A percentile compares a stretch with the other conserved stretches of the same genome.
Evolutionary conservation across 495 filamentous ascomycete genomes (phyloP).

Genomic region (Penicillium longicatenatum): DNA sequence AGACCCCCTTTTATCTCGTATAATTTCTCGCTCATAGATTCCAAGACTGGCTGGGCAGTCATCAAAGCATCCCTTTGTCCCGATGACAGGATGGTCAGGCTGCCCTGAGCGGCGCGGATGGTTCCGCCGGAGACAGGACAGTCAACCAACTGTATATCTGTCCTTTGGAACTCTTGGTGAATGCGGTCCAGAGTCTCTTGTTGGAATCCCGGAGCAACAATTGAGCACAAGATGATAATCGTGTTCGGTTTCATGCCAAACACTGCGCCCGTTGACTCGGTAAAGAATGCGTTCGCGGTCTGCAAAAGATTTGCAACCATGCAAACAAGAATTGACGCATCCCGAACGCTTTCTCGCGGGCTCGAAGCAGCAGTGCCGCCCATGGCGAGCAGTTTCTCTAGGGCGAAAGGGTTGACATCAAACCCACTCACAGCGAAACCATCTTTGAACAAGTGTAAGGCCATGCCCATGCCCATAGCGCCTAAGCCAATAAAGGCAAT

Average conservation of each 20-base stretch:
- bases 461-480: slow-evolving; percentile 16
- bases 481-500: slow-evolving; percentile 14
- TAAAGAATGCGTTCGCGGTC: slow-evolving; percentile 13
- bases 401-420: slow-evolving; percentile 14
- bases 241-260: slow-evolving; percentile 6
- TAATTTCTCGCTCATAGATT: slow-evolving; percentile 12
- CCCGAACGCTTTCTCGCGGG: slow-evolving; percentile 11
- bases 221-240: slow-evolving; percentile 13
- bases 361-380: slow-evolving; percentile 6
- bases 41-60: slow-evolving; percentile 8
- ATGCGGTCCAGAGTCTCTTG: not conserved
- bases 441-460: slow-evolving; percentile 10
- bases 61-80: slow-evolving; percentile 4
- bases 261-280: slow-evolving; percentile 9
- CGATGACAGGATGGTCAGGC: slow-evolving; percentile 12
- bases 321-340: slow-evolving; percentile 10
- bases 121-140: slow-evolving; percentile 16
- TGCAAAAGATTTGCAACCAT: slow-evolving; percentile 14
- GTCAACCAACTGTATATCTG: slow-evolving; percentile 12
- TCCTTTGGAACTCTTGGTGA: slow-evolving; percentile 3
- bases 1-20: slow-evolving; percentile 12
- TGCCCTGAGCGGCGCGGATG: slow-evolving; percentile 10
- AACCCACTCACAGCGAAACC: slow-evolving; percentile 13
- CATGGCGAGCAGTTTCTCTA: slow-evolving; percentile 16
- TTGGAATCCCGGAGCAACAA: slow-evolving; percentile 14